Evolutionary conservation across 768 basidiomycete species (phyloP).

Genomic region (Trametes cinnabarina): DNA sequence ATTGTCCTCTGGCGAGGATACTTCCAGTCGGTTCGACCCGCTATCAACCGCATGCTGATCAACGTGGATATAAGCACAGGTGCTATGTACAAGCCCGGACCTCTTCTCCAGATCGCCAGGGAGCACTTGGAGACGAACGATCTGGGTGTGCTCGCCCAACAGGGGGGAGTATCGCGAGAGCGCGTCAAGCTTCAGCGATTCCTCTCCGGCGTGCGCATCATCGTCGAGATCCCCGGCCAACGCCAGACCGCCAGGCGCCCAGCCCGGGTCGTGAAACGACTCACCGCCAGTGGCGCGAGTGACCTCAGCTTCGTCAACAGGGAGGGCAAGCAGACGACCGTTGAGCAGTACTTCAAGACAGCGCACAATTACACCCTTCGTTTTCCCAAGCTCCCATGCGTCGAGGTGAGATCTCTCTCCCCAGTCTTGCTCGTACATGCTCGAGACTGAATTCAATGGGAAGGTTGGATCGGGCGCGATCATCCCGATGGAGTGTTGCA

Average conservation of each 20-base stretch:
- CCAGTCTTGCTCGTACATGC: background rate
- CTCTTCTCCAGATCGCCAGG: conserved; percentile 55
- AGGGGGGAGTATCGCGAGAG: conserved; percentile 41
- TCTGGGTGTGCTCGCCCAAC: background rate
- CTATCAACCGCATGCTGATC: conserved; percentile 58
- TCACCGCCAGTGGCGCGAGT: conserved; percentile 53
- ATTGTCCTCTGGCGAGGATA: conserved; percentile 77
- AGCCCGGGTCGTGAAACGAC: conserved; percentile 60
- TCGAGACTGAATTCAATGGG: background rate
- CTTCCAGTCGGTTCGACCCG: conserved; percentile 76
- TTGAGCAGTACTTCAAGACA: conserved; percentile 59
- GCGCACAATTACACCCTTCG: conserved; percentile 52
- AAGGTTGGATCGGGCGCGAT: conserved; percentile 62
- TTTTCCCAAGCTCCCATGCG: conserved; percentile 64
- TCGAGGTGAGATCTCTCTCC: conserved; percentile 49
- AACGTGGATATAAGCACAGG: conserved; percentile 80
- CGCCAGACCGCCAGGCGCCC: conserved; percentile 26
- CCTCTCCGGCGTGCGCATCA: conserved; percentile 50
- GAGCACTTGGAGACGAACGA: conserved; percentile 45
- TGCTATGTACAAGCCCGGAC: conserved; percentile 68
- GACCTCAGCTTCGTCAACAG: conserved; percentile 54
- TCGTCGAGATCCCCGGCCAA: conserved; percentile 32
- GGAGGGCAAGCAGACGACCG: conserved; percentile 54
- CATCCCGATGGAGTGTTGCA: conserved; percentile 67
- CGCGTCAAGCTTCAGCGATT: conserved; percentile 55